Conservation (phyloP, 2,329 filamentous ascomycete genomes). For the Aspergillus tubingensis region DNA sequence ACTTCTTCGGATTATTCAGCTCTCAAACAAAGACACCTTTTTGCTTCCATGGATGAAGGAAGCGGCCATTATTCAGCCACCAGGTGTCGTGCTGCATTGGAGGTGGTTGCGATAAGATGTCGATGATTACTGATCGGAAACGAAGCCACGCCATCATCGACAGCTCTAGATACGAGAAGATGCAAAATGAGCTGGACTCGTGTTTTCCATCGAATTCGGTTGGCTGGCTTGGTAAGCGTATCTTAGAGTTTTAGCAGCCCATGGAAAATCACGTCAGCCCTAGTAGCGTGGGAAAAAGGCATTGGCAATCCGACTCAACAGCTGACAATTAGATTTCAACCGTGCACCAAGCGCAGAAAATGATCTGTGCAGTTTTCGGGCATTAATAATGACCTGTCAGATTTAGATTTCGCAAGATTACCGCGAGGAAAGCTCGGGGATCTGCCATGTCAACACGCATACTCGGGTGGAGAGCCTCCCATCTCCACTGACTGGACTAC, state of each 20-base stretch:
- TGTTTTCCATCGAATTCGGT: background rate
- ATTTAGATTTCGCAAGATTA: no score
- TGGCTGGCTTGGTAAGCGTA: background rate
- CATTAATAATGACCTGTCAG: no score
- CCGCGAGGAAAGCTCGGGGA: no score
- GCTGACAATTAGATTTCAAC: no score
- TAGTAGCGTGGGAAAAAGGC: no score
- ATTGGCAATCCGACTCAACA: no score
- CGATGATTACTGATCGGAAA: background rate
- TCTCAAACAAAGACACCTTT: background rate
- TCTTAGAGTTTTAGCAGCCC: background rate
- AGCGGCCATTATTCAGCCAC: constrained; percentile 1
- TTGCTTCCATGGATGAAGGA: background rate
- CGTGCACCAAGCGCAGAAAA: no score
- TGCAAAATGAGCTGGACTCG: background rate
- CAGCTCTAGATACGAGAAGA: background rate
- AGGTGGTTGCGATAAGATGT: background rate
- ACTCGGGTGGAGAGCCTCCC: no score
- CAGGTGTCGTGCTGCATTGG: background rate
- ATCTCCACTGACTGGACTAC: no score
- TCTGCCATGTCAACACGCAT: no score
- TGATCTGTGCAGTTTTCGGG: no score
- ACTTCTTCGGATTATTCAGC: background rate
- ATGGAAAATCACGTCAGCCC: no score
- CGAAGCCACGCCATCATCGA: background rate